Evolutionary conservation across 805 yeast genomes (phyloP), one percentile per base, ranked within the genome.

Genomic region (Ogataea ganodermae): DNA sequence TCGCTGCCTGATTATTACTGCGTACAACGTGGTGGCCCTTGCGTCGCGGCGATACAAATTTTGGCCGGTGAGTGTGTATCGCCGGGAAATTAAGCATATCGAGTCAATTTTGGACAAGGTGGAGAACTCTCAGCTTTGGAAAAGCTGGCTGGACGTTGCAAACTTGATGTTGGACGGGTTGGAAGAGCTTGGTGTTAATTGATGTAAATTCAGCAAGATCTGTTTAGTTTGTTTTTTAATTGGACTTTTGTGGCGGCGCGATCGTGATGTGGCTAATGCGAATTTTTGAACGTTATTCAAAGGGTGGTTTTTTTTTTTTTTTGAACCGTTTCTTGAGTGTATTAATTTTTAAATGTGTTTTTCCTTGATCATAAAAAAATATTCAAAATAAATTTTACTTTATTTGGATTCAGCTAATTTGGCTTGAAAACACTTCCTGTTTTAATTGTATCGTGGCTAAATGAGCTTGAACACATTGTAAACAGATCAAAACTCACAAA

Each of bases 81-180:
- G 44, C 4, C 21, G 30, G 4, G 59, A 58, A 33, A 26, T 58
- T 13, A 24, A 44, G 12, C 35, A 44, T 31, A 55, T 58, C n/a
- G 49, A 42, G 40, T 21, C 23, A 1, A 18, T 27, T 23, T 31
- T 58, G 31, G 54, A 47, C 27, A 37, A 23, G 10, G 38, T 43
- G 6, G 53, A 58, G 23, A 49, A 53, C 18, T 44, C 50, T 2
- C 13, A 21, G 0, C 16, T 23, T 9, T 58, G 61, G 61, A 53
- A 51, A 31, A 42, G 50, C 23, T 58, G 61, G 61, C 40, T 58
- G 33, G 22, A 49, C 28, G 59, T 57, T 20, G 57, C 58, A 3
- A 45, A 54, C 33, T 12, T 5, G 9, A 41, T 32, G 13, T 33
- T 50, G 22, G 48, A 51, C 20, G 52, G 51, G 7, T 22, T 40